Evolutionary conservation across 768 basidiomycete species (phyloP).

Genomic region (Cystobasidium onofrii): DNA sequence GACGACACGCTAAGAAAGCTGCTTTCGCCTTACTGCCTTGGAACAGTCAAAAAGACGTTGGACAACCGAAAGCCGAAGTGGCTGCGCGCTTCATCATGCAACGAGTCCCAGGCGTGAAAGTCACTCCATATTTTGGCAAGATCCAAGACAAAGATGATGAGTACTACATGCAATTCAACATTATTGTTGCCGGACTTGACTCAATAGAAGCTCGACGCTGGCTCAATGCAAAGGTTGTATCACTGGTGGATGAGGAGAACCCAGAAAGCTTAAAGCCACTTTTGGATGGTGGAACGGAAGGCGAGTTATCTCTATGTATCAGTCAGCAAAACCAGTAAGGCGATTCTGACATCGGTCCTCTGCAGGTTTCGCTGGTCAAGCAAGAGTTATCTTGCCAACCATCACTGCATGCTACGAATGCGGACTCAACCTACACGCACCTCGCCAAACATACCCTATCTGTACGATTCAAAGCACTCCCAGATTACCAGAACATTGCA

Average conservation of each 20-base stretch:
- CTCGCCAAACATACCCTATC: constrained; percentile 91
- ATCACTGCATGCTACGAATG: constrained; percentile 97
- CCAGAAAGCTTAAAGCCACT: constrained; percentile 90
- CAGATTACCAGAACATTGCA: constrained; percentile 93
- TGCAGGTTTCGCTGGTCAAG: constrained; percentile 94
- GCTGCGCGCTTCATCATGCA: constrained; percentile 97
- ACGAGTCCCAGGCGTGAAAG: constrained; percentile 87
- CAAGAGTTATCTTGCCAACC: constrained; percentile 89
- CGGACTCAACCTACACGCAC: constrained; percentile 95
- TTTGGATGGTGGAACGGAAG: constrained; percentile 98
- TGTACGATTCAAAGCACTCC: constrained; percentile 99
- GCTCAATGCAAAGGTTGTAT: constrained; percentile 97
- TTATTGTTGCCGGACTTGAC: constrained; percentile 94
- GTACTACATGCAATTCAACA: constrained; percentile 93
- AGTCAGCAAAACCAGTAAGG: neutral
- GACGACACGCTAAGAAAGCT: no score
- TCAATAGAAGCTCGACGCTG: constrained; percentile 94
- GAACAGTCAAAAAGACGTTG: constrained; percentile 75
- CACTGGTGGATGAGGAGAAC: constrained; percentile 83
- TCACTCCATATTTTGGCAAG: constrained; percentile 92
- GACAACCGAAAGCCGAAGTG: constrained; percentile 81
- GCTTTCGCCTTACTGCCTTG: no score
- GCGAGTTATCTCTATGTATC: constrained; percentile 47
- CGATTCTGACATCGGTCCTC: neutral
- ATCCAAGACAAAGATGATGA: constrained; percentile 95